Conservation (phyloP, 345 rosid genomes). For the Psidium guajava region DNA sequence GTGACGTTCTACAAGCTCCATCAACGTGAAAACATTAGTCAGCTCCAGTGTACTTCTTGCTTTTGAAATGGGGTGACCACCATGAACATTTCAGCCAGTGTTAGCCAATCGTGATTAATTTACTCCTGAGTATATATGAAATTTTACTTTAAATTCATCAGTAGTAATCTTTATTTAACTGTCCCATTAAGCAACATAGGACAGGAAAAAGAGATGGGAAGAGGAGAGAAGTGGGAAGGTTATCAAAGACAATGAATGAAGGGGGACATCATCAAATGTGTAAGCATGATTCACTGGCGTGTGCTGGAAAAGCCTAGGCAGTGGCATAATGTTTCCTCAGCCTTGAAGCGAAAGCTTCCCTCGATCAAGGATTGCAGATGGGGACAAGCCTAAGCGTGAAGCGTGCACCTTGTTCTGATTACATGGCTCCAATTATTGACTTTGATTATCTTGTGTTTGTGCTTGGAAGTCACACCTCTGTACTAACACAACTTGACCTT, state of each 20-base stretch:
- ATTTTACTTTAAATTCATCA: neutral
- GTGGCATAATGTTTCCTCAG: neutral
- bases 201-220: neutral
- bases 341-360: neutral
- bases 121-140: neutral
- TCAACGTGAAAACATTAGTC: neutral
- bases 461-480: neutral
- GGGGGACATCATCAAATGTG: neutral
- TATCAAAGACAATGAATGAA: neutral
- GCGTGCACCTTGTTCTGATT: neutral
- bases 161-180: neutral
- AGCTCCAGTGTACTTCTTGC: neutral
- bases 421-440: neutral
- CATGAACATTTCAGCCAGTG: neutral
- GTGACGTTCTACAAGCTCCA: neutral
- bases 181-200: neutral
- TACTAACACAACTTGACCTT: neutral
- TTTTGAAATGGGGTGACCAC: neutral
- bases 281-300: neutral
- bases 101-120: too few relatives aligned
- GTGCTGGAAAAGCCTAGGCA: neutral
- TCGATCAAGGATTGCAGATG: neutral
- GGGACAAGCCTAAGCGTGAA: slow-evolving; percentile 1
- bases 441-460: neutral
- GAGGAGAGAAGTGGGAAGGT: neutral